Percentiles rank a stretch among this genome's conserved stretches.
phyloP scores from a whole-genome alignment of 352 stramenopile genomes.

The Phytophthora boehmeriae region DNA sequence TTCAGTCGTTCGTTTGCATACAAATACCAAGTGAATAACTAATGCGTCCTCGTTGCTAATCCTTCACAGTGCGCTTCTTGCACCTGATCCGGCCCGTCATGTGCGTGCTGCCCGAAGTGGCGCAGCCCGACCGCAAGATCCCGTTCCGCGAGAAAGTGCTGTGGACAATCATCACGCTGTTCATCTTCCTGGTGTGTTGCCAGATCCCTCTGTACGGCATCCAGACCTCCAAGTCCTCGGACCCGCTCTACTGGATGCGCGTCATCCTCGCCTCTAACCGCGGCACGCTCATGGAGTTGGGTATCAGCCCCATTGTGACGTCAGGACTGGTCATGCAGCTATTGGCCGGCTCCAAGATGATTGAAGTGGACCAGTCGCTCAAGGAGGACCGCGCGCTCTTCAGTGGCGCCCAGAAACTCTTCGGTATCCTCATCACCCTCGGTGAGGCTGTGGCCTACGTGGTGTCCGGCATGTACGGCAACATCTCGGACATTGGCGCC shows the following conservation, averaged over 20 bases:
- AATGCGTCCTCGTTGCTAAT: slow-evolving; percentile 13
- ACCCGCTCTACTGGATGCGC: slow-evolving; percentile 99
- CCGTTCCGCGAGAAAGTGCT: slow-evolving; percentile 99
- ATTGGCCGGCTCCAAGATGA: slow-evolving; percentile 97
- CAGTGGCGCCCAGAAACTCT: slow-evolving; percentile 98
- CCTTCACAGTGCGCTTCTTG: slow-evolving; percentile 93
- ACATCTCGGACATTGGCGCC: slow-evolving; percentile 96
- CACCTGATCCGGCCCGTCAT: slow-evolving; percentile 98
- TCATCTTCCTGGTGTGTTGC: slow-evolving; percentile 99
- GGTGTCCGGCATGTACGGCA: slow-evolving; percentile 99
- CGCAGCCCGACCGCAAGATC: slow-evolving; percentile 96
- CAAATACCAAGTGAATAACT: too few relatives aligned
- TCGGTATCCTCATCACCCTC: slow-evolving; percentile 99
- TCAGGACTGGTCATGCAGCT: slow-evolving; percentile 99
- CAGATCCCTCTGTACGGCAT: slow-evolving; percentile 99
- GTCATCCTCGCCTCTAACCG: slow-evolving; percentile 99
- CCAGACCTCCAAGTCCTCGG: slow-evolving; percentile 97
- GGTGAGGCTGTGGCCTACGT: slow-evolving; percentile 99
- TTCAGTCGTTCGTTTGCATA: too few relatives aligned
- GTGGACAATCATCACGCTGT: slow-evolving; percentile 99
- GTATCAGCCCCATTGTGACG: slow-evolving; percentile 99
- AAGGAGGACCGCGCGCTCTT: slow-evolving; percentile 99
- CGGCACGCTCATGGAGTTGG: slow-evolving; percentile 98
- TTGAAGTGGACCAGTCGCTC: slow-evolving; percentile 98
- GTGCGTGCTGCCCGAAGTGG: slow-evolving; percentile 98